These are phyloP conservation scores for Fusarium dlaminii DNA, from an alignment of 2,329 filamentous ascomycete genomes.

Conservation along the genomic window DNA sequence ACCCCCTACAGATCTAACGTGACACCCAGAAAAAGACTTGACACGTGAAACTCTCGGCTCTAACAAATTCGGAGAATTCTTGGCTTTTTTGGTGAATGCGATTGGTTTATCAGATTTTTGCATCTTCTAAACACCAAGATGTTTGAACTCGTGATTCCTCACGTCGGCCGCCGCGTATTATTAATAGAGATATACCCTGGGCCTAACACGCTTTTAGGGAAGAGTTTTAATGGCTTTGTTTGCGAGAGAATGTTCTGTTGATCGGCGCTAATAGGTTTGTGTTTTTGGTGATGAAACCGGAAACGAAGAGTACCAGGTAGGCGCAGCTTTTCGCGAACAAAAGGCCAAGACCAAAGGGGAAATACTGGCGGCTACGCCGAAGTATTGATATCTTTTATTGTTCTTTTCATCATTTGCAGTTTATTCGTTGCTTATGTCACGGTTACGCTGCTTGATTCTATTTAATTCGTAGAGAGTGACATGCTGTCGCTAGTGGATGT, in stretches of 20 bases:
- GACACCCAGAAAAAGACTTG: not conserved
- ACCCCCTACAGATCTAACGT: not conserved
- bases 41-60: not conserved
- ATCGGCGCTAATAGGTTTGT: not conserved
- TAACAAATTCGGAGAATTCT: not conserved
- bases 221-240: not conserved
- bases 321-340: not conserved
- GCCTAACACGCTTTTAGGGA: not conserved
- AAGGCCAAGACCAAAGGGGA: not conserved
- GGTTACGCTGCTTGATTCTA: rapidly evolving
- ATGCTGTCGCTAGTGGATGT: not conserved
- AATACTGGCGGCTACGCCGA: rapidly evolving
- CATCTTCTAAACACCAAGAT: not conserved
- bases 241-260: not conserved
- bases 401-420: not conserved
- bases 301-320: not conserved
- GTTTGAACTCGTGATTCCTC: not conserved
- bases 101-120: not conserved
- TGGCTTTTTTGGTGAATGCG: not conserved
- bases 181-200: not conserved
- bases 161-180: not conserved
- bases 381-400: rapidly evolving
- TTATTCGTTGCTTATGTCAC: too few species aligned
- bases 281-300: not conserved
- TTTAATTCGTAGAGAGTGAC: rapidly evolving